A percentile compares a stretch with the other conserved stretches of the same genome.
Conservation (phyloP, 768 basidiomycete species). For the Amanita polypyramis region DNA sequence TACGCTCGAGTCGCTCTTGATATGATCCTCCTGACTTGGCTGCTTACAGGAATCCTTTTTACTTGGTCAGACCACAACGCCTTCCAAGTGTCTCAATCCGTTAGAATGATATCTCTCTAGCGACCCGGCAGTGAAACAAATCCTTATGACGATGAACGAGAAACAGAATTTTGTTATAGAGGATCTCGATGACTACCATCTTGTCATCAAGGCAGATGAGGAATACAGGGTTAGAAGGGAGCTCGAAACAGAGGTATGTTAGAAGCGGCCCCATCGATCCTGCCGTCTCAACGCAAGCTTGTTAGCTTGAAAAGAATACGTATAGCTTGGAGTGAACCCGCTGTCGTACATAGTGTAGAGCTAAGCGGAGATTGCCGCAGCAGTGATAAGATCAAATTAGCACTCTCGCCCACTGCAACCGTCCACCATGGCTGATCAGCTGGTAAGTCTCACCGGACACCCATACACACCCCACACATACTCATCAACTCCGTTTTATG, state of each 20-base stretch:
- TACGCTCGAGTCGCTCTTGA: constrained; percentile 15
- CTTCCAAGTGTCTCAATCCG: background rate
- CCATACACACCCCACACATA: background rate
- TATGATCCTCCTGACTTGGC: constrained; percentile 50
- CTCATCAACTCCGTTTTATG: no score
- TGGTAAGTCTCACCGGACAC: background rate
- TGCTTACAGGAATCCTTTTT: background rate
- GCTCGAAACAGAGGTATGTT: constrained; percentile 64
- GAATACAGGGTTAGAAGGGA: constrained; percentile 65
- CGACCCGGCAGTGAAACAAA: constrained; percentile 86
- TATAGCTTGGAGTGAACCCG: constrained; percentile 48
- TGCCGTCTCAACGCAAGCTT: background rate
- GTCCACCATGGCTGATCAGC: constrained; percentile 7
- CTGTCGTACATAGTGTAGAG: background rate
- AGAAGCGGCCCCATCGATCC: background rate
- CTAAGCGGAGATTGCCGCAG: constrained; percentile 1
- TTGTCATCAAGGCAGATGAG: constrained; percentile 77
- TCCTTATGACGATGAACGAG: constrained; percentile 75
- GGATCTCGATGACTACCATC: constrained; percentile 75
- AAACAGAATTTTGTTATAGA: constrained; percentile 75
- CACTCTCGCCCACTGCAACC: background rate
- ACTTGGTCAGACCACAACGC: background rate
- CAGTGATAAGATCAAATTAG: background rate
- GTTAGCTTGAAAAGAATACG: constrained; percentile 77
- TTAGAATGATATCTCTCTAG: no score